phyloP scores from a whole-genome alignment of 371 early-diverging fungal genomes.

The Mucor indicus region DNA sequence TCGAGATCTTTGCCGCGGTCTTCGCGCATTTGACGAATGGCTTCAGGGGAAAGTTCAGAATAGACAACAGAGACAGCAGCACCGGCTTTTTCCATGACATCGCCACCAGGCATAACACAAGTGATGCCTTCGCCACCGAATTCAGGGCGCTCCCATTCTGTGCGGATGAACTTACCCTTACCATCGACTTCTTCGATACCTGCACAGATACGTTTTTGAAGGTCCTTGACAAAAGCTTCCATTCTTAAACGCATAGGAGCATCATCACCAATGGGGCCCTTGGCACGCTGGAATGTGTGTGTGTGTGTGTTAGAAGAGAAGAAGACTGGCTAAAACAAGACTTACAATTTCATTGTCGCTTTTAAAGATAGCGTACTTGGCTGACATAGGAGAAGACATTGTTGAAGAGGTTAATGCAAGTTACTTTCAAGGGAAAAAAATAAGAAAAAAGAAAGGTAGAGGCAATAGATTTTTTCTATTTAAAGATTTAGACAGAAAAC shows the following conservation, averaged over 20 bases:
- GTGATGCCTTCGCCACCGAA: conserved; percentile 89
- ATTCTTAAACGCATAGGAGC: conserved; percentile 80
- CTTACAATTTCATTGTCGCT: conserved; percentile 19
- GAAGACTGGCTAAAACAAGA: not conserved
- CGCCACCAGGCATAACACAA: conserved; percentile 88
- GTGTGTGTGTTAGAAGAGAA: not conserved
- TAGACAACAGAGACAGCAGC: conserved; percentile 82
- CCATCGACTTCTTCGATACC: conserved; percentile 63
- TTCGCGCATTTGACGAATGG: conserved; percentile 79
- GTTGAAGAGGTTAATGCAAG: no score
- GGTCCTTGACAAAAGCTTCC: conserved; percentile 71
- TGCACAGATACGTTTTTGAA: conserved; percentile 71
- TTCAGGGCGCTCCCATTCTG: conserved; percentile 79
- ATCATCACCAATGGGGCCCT: conserved; percentile 15
- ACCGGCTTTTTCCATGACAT: conserved; percentile 94
- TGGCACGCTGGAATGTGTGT: conserved; percentile 18
- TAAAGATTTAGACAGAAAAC: no score
- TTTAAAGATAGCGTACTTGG: conserved; percentile 21
- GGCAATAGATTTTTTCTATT: no score
- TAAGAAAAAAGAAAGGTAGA: no score
- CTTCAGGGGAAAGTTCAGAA: conserved; percentile 71
- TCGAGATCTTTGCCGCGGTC: conserved; percentile 56
- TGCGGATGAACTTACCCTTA: conserved; percentile 64
- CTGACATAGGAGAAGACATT: conserved; percentile 19
- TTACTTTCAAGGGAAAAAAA: no score